A percentile compares a stretch with the other conserved stretches of the same genome.
Evolutionary conservation across 2,329 filamentous ascomycete species (phyloP).

Genomic region (Fusarium pseudoanthophilum): DNA sequence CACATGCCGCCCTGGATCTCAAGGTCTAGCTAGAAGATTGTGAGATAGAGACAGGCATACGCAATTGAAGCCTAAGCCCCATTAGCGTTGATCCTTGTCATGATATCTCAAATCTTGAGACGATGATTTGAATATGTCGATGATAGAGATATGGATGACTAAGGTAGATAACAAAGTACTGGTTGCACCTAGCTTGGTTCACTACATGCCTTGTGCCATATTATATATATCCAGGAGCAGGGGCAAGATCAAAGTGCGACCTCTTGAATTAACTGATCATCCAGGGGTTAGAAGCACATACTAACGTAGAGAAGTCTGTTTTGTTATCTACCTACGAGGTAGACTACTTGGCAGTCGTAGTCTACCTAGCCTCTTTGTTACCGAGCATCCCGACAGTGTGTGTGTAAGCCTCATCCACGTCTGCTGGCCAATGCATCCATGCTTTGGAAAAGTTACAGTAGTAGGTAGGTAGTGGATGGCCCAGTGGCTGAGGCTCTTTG

Average conservation of each 20-base stretch:
- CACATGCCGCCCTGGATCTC: not conserved
- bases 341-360: not conserved
- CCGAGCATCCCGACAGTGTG: slow-evolving; percentile 22
- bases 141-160: not conserved
- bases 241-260: not conserved
- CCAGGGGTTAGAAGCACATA: not conserved
- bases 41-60: not conserved
- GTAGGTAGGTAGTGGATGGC: not conserved
- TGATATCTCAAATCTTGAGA: not conserved
- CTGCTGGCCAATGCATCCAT: not conserved
- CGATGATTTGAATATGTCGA: not conserved
- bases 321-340: not conserved
- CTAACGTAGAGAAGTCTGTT: not conserved
- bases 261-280: not conserved
- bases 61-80: not conserved
- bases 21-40: not conserved
- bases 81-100: not conserved
- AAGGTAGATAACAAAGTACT: not conserved
- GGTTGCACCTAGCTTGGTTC: not conserved
- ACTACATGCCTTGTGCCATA: not conserved
- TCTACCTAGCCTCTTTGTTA: not conserved
- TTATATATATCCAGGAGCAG: not conserved
- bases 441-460: not conserved
- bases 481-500: not conserved
- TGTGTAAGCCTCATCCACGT: slow-evolving; percentile 23